These are phyloP conservation scores for Cinchona pubescens DNA, from an alignment of 257 asterid genomes.

Conservation along the genomic window DNA sequence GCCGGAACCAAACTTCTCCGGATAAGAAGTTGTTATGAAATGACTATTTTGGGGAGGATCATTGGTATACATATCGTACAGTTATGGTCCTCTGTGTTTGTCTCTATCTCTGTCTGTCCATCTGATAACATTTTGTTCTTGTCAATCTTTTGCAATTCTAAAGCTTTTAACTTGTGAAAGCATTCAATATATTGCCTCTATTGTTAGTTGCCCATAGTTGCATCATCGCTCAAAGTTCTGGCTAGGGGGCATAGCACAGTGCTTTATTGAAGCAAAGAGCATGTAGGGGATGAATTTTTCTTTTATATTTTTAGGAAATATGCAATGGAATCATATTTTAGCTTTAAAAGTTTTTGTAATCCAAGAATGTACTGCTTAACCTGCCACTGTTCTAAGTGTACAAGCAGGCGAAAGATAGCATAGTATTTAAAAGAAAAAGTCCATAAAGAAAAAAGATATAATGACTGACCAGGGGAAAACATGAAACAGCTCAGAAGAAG, in stretches of 20 bases:
- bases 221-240: not conserved
- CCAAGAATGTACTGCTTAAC: no score
- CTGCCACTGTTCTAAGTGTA: not conserved
- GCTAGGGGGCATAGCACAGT: not conserved
- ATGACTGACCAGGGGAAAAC: not conserved
- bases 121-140: not conserved
- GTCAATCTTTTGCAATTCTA: not conserved
- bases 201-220: not conserved
- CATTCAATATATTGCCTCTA: not conserved
- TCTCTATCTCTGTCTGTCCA: not conserved
- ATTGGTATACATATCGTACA: no score
- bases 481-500: not conserved
- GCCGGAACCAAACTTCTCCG: not conserved
- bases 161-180: no score
- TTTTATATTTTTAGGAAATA: no score
- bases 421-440: no score
- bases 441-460: no score
- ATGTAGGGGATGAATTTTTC: no score
- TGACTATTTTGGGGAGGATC: not conserved
- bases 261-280: no score
- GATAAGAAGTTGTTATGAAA: not conserved
- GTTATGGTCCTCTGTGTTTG: no score
- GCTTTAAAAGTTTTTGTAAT: no score
- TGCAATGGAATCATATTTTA: no score
- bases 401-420: not conserved